These are phyloP conservation scores for Theobroma cacao DNA, from an alignment of 345 rosid species.

Conservation along the genomic window DNA sequence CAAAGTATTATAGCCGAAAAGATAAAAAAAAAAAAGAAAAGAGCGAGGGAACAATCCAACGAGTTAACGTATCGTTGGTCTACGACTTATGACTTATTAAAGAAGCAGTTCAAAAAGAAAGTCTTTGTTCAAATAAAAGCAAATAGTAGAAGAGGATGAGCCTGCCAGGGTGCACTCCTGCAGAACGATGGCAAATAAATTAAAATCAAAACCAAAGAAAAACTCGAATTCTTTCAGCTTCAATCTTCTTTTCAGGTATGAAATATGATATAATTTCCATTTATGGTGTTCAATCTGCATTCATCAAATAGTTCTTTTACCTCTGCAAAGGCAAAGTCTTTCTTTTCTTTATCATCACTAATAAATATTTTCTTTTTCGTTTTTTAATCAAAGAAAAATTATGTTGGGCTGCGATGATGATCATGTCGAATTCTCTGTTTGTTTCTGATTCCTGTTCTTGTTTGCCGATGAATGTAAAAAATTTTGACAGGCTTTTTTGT, in stretches of 20 bases:
- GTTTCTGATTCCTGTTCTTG: background rate
- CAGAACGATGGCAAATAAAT: background rate
- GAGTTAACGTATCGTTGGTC: background rate
- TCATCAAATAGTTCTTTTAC: background rate
- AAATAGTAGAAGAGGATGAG: background rate
- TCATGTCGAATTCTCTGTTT: background rate
- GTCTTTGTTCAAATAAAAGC: background rate
- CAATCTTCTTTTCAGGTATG: background rate
- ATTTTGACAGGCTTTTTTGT: background rate
- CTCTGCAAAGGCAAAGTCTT: background rate
- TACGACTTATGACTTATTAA: background rate
- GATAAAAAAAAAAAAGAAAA: background rate
- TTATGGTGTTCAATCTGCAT: background rate
- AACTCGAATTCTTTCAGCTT: background rate
- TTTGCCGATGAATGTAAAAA: background rate
- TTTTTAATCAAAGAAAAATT: background rate
- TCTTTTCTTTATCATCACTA: background rate
- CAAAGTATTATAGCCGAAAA: too few relatives aligned
- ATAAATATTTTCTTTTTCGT: background rate
- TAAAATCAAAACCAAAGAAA: background rate
- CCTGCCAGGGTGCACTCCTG: background rate
- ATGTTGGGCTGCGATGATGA: background rate
- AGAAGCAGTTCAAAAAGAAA: background rate
- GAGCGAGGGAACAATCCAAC: background rate
- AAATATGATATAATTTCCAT: background rate